Conservation (phyloP, 805 yeast species). For the Pichia heedii region DNA sequence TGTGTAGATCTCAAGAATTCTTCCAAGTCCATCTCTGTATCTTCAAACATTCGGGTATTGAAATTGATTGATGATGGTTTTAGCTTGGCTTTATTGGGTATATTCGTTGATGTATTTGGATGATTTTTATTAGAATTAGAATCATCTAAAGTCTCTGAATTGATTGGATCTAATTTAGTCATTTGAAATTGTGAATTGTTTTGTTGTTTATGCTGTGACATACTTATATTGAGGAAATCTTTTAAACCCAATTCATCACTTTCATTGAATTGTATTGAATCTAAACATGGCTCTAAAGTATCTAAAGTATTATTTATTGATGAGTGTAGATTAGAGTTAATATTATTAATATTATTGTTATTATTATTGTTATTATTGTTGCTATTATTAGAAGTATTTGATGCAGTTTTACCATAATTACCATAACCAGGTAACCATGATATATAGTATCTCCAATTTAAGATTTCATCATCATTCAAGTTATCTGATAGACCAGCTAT, state of each 20-base stretch:
- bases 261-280: background rate
- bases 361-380: background rate
- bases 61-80: background rate
- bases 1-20: too few species aligned
- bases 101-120: too few species aligned
- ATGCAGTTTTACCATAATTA: background rate
- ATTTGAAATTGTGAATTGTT: background rate
- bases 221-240: slow-evolving; percentile 5
- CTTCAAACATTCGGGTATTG: background rate
- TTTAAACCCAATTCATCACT: slow-evolving; percentile 2
- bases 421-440: slow-evolving; percentile 24
- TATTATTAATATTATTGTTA: too few species aligned
- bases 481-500: background rate
- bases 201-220: background rate
- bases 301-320: background rate
- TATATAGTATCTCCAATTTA: slow-evolving; percentile 16
- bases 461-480: background rate
- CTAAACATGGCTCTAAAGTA: background rate
- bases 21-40: background rate
- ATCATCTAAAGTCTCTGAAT: background rate
- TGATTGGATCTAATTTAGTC: too few species aligned
- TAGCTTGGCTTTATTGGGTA: background rate
- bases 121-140: background rate
- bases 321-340: too few species aligned
- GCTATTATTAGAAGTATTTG: background rate